A percentile compares a stretch with the other conserved stretches of the same genome.
phyloP scores from a whole-genome alignment of 2,329 filamentous ascomycete genomes.

The Neonectria hederae region DNA sequence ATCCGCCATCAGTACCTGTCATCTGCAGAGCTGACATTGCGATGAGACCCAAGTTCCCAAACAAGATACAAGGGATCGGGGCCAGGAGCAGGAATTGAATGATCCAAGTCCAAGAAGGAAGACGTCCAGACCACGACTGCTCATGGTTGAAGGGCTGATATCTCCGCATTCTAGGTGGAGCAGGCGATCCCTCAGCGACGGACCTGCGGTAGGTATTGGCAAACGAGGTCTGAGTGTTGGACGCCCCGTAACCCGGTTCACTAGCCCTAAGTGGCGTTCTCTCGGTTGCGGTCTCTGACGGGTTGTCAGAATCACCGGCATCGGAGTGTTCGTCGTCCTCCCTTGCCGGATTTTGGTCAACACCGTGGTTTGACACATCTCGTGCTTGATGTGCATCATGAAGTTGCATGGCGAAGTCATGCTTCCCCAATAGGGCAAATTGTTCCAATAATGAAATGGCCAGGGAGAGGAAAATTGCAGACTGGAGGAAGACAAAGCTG shows the following conservation, averaged over 20 bases:
- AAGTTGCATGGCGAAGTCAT: conserved; percentile 70
- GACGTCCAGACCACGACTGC: conserved; percentile 82
- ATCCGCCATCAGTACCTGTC: conserved; percentile 85
- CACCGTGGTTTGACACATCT: conserved; percentile 47
- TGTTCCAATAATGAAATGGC: conserved; percentile 82
- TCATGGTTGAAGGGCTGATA: conserved; percentile 71
- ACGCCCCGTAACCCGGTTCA: conserved; percentile 46
- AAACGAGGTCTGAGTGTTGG: conserved; percentile 60
- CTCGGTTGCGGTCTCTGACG: conserved; percentile 56
- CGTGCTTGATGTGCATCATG: conserved; percentile 59
- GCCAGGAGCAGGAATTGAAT: conserved; percentile 84
- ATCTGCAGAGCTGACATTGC: conserved; percentile 78
- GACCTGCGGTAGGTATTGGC: conserved; percentile 65
- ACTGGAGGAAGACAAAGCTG: conserved; percentile 81
- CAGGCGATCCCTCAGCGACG: conserved; percentile 44
- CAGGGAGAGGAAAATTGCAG: conserved; percentile 76
- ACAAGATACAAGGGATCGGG: conserved; percentile 79
- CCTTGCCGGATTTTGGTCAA: conserved; percentile 23
- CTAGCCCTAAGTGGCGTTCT: conserved; percentile 61
- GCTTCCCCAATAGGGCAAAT: conserved; percentile 77
- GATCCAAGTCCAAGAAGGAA: conserved; percentile 89
- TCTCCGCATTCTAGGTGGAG: conserved; percentile 37
- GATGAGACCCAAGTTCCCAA: conserved; percentile 79
- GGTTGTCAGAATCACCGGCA: conserved; percentile 27
- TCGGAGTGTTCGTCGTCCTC: conserved; percentile 37